Conservation (phyloP, 139 green algal species). For the Tetradesmus obliquus region DNA sequence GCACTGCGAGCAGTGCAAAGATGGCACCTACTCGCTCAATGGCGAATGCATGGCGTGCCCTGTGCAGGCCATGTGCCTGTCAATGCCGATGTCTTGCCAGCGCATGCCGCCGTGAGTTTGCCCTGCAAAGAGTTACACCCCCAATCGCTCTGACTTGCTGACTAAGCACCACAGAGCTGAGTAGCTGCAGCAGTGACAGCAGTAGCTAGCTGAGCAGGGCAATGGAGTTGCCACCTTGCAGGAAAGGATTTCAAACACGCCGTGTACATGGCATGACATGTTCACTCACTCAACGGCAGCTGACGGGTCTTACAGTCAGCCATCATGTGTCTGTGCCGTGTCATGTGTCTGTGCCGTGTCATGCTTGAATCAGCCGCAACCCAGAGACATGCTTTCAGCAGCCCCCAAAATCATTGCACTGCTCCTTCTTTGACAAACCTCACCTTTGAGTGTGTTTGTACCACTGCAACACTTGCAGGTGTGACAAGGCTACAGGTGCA, state of each 20-base stretch:
- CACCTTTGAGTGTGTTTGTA: too few relatives aligned
- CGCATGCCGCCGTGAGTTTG: not conserved
- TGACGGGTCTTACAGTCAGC: too few relatives aligned
- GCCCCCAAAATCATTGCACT: too few relatives aligned
- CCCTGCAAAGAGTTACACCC: not conserved
- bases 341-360: too few relatives aligned
- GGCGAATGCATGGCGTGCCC: not conserved
- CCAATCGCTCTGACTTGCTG: not conserved
- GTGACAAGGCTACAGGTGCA: not conserved
- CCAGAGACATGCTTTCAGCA: too few relatives aligned
- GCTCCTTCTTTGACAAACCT: too few relatives aligned
- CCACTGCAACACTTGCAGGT: not conserved
- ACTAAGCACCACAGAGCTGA: not conserved
- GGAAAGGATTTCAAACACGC: too few relatives aligned
- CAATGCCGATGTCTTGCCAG: not conserved
- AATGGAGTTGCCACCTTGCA: too few relatives aligned
- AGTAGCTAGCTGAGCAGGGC: not conserved
- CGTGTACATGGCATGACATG: too few relatives aligned
- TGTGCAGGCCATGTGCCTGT: not conserved
- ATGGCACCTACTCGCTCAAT: not conserved
- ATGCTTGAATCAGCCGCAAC: too few relatives aligned
- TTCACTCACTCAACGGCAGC: too few relatives aligned
- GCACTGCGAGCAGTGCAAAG: not conserved
- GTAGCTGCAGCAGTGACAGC: not conserved
- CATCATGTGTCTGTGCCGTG: too few relatives aligned